phyloP scores from a whole-genome alignment of 169 alveolate species.

The Plasmodium yoelii region DNA sequence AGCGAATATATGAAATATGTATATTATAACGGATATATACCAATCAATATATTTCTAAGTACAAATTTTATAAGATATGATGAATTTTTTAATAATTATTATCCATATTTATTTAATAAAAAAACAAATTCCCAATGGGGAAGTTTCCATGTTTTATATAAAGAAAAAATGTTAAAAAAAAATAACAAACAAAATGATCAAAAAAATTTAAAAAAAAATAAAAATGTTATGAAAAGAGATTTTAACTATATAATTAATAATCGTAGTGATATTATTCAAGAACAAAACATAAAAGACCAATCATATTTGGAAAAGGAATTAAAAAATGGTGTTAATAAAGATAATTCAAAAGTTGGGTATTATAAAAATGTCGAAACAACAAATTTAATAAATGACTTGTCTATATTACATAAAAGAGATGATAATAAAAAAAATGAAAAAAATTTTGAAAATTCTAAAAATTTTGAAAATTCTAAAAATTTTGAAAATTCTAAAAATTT shows the following conservation, averaged over 20 bases:
- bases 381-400: too few relatives aligned
- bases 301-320: too few relatives aligned
- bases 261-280: not conserved
- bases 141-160: conserved; percentile 43
- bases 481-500: not conserved
- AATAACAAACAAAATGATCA: not conserved
- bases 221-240: conserved; percentile 55
- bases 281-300: too few relatives aligned
- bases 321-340: too few relatives aligned
- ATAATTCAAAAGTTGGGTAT: too few relatives aligned
- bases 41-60: conserved; percentile 48
- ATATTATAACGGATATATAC: conserved; percentile 48
- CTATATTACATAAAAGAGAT: too few relatives aligned
- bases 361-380: too few relatives aligned
- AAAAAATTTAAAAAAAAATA: conserved; percentile 6
- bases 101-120: conserved; percentile 33
- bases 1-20: conserved; percentile 49
- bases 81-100: conserved; percentile 23
- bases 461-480: not conserved
- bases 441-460: not conserved
- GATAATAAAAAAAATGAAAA: too few relatives aligned
- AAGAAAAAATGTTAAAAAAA: not conserved
- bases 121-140: conserved; percentile 48
- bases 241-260: conserved; percentile 14
- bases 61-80: conserved; percentile 37